phyloP scores from a whole-genome alignment of 768 basidiomycete genomes.

The Chiua virens region DNA sequence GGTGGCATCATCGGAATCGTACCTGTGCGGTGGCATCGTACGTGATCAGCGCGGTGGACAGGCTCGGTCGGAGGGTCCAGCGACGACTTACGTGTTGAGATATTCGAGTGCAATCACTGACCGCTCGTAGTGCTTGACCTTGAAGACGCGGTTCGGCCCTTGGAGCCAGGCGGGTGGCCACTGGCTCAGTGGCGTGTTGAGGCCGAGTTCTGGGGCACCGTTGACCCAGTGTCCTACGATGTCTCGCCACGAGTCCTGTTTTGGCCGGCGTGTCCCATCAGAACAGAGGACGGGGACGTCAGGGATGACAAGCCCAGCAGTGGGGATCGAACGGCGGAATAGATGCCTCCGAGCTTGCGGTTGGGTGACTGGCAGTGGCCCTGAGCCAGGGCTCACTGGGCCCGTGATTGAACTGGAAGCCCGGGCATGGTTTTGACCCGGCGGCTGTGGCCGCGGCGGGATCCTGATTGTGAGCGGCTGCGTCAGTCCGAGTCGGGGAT shows the following conservation, averaged over 20 bases:
- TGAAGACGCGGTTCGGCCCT: background rate
- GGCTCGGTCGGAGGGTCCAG: no score
- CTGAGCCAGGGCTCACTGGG: no score
- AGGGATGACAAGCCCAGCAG: background rate
- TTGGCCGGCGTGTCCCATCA: background rate
- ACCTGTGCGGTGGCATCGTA: background rate
- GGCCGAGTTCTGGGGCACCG: background rate
- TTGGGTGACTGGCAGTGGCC: no score
- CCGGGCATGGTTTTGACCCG: no score
- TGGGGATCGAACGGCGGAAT: no score
- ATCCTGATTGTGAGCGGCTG: no score
- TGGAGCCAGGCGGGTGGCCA: slow-evolving; percentile 1
- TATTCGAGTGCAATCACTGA: background rate
- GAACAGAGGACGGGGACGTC: background rate
- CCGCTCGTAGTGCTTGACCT: background rate
- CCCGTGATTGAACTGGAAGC: no score
- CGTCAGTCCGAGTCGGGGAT: no score
- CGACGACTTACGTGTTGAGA: slow-evolving; percentile 1
- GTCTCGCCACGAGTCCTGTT: slow-evolving; percentile 4
- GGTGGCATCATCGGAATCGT: background rate
- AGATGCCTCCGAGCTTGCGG: no score
- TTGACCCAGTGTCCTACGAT: slow-evolving; percentile 2
- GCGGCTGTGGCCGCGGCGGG: no score
- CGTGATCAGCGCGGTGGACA: background rate
- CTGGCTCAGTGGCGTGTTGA: slow-evolving; percentile 3